Percentiles rank a stretch among this genome's conserved stretches.
Conservation (phyloP, 2,329 filamentous ascomycete genomes). For the Cladophialophora immunda region DNA sequence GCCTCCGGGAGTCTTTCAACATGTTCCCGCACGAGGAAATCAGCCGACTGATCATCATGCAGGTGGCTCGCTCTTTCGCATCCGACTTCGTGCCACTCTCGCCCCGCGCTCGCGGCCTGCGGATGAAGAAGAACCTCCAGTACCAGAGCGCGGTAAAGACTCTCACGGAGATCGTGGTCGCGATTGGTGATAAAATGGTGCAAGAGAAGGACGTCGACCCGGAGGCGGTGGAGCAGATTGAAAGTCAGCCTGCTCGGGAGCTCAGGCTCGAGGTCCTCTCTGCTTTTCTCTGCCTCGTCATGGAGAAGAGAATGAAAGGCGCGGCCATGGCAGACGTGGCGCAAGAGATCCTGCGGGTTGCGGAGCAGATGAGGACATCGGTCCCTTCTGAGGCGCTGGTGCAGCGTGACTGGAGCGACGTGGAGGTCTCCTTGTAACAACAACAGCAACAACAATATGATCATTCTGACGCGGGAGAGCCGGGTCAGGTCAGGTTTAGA, state of each 20-base stretch:
- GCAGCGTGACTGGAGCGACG: conserved; percentile 31
- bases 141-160: conserved; percentile 51
- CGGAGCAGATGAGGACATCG: conserved; percentile 48
- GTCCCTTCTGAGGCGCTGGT: conserved; percentile 29
- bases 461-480: background rate
- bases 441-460: background rate
- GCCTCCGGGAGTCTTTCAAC: conserved; percentile 54
- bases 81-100: conserved; percentile 43
- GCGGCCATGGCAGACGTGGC: conserved; percentile 45
- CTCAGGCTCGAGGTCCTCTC: conserved; percentile 55
- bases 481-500: background rate
- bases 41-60: conserved; percentile 57
- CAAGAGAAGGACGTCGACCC: conserved; percentile 35
- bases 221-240: conserved; percentile 44
- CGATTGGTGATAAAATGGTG: conserved; percentile 55
- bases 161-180: conserved; percentile 57
- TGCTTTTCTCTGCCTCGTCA: conserved; percentile 51
- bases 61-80: conserved; percentile 56
- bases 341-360: conserved; percentile 46
- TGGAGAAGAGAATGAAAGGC: conserved; percentile 46
- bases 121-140: conserved; percentile 26
- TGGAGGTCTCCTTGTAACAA: conserved; percentile 13
- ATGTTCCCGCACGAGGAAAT: conserved; percentile 58
- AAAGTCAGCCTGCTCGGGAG: conserved; percentile 43
- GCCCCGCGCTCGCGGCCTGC: conserved; percentile 20